Conservation (phyloP, 164 flowering plant genomes). For the Liquidambar formosana region DNA sequence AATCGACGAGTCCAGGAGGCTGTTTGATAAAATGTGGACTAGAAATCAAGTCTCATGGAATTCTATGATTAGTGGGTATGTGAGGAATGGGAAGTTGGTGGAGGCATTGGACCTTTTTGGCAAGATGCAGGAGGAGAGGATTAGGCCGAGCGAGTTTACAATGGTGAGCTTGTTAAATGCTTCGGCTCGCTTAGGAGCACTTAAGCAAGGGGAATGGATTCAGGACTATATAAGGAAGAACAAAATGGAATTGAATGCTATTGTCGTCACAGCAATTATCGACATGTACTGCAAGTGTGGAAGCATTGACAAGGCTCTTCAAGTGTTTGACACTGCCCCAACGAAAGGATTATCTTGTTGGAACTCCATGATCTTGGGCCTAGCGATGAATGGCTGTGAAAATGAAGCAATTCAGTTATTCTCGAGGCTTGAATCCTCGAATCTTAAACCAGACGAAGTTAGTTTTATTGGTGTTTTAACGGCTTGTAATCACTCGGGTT, state of each 20-base stretch:
- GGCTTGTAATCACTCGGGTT: constrained; percentile 68
- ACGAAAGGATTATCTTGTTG: constrained; percentile 58
- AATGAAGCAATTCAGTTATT: constrained; percentile 54
- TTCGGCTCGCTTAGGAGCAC: constrained; percentile 61
- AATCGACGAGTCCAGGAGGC: constrained; percentile 45
- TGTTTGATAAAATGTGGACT: constrained; percentile 52
- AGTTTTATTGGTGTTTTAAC: constrained; percentile 68
- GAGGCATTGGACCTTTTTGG: constrained; percentile 64
- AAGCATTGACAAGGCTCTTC: constrained; percentile 41
- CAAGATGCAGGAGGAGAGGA: constrained; percentile 48
- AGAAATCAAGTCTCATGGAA: constrained; percentile 69
- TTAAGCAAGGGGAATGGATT: constrained; percentile 75
- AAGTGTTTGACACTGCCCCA: constrained; percentile 39
- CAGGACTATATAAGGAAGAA: constrained; percentile 54
- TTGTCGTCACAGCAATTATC: constrained; percentile 58
- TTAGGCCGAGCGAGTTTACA: constrained; percentile 58
- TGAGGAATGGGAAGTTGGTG: constrained; percentile 55
- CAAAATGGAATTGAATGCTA: constrained; percentile 40
- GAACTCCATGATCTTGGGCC: constrained; percentile 78
- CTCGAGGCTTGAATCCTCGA: constrained; percentile 43
- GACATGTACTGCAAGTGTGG: constrained; percentile 91
- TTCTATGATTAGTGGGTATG: constrained; percentile 80
- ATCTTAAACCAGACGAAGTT: constrained; percentile 49
- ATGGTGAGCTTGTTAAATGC: constrained; percentile 74
- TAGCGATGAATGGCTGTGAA: constrained; percentile 64